phyloP scores from a whole-genome alignment of 805 yeast species.

The Jamesozyma piceae region DNA sequence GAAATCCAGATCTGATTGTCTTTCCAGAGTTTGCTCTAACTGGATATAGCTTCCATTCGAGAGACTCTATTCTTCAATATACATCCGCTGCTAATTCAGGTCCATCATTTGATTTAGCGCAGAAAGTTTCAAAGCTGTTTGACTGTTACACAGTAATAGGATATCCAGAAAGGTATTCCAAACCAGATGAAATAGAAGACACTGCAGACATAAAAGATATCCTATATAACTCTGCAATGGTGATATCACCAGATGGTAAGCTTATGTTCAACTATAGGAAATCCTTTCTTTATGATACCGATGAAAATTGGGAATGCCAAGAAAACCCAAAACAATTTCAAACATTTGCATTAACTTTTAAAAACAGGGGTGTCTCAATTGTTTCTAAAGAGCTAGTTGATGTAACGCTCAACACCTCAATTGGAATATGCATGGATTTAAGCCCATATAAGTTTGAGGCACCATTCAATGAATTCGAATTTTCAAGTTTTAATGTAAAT shows the following conservation, averaged over 20 bases:
- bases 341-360: slow-evolving; percentile 37
- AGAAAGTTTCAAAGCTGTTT: slow-evolving; percentile 38
- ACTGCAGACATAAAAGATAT: slow-evolving; percentile 7
- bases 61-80: slow-evolving; percentile 44
- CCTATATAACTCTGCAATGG: slow-evolving; percentile 63
- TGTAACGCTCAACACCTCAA: slow-evolving; percentile 35
- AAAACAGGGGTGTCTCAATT: neutral
- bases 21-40: slow-evolving; percentile 81
- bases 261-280: slow-evolving; percentile 63
- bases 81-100: slow-evolving; percentile 39
- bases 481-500: slow-evolving; percentile 42
- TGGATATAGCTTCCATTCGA: slow-evolving; percentile 60
- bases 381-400: slow-evolving; percentile 7
- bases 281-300: slow-evolving; percentile 67
- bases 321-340: slow-evolving; percentile 59
- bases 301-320: slow-evolving; percentile 67
- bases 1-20: slow-evolving; percentile 54
- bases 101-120: slow-evolving; percentile 48
- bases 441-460: slow-evolving; percentile 80
- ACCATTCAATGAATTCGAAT: slow-evolving; percentile 68
- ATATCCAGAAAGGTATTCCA: slow-evolving; percentile 52
- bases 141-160: slow-evolving; percentile 69
- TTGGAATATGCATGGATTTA: slow-evolving; percentile 93
- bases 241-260: slow-evolving; percentile 51
- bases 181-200: slow-evolving; percentile 3